Evolutionary conservation across 2,329 filamentous ascomycete species (phyloP), one percentile per base, ranked within the genome.

Genomic region (Sphaerostilbella broomeana): DNA sequence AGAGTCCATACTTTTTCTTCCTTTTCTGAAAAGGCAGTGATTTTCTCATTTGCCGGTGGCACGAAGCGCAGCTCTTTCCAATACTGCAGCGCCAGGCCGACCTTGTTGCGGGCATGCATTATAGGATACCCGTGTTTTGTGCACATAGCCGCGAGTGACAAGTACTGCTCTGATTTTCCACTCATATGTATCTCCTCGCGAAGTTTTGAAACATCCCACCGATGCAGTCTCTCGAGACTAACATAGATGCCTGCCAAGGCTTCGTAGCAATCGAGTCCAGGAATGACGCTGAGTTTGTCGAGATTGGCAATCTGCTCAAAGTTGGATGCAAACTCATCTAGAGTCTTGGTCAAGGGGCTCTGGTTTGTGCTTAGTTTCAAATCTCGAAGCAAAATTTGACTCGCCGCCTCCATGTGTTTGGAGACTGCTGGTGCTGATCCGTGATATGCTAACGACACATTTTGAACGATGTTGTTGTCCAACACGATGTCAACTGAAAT

Each of bases 71-170:
- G 65, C 50, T 81, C 72, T 58, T 77, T 81, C 86, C 86, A 92
- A 57, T 90, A 94, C 47, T 87, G 81, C 26, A 92, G 52, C 34
- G 75, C 77, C 40, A 90, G 63, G 1, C 86, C 86, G 18, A 90
- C 65, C 35, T 72, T 74, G 16, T 73, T 72, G 35, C 77, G 69
- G 11, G 73, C 72, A 59, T 92, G 84, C 73, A 90, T 83, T 20
- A 72, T 64, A 0, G 86, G 85, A 20, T 70, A 70, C 2, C 86
- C 86, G 55, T 84, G 82, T 47, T 73, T 77, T 41, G 75, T 76
- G 55, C 83, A 87, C 59, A 86, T 72, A 32, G 77, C 79, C 35
- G 72, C 63, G n/a, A 70, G 63, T 29, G 70, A 68, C 9, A 80
- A 58, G 26, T 61, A 66, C n/a, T 68, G 61, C 20, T 73, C 69